phyloP scores from a whole-genome alignment of 306 rosid species.

The Dryas drummondii region DNA sequence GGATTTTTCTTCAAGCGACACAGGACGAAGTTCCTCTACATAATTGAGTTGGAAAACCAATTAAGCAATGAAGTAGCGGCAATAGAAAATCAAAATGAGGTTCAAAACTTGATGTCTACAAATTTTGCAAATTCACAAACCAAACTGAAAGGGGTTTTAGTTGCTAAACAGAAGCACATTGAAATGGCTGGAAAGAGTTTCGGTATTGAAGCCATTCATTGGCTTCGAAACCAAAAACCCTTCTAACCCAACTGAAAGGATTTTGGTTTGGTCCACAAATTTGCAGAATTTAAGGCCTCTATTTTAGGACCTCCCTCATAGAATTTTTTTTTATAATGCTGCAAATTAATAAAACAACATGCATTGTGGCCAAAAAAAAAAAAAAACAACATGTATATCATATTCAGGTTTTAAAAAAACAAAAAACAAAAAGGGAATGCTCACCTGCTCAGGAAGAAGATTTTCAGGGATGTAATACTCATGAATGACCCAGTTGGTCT shows the following conservation, averaged over 20 bases:
- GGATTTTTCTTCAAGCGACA: conserved; percentile 39
- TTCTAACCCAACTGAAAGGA: not conserved
- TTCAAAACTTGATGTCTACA: not conserved
- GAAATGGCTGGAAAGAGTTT: no score
- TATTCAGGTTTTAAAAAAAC: no score
- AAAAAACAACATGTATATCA: not conserved
- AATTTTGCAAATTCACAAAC: not conserved
- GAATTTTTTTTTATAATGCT: not conserved
- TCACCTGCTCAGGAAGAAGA: conserved; percentile 36
- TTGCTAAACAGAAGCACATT: not conserved
- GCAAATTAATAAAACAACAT: not conserved
- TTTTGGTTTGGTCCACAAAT: not conserved
- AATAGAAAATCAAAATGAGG: not conserved
- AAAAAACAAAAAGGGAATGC: not conserved
- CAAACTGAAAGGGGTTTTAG: not conserved
- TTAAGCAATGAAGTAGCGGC: no score
- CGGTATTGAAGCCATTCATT: not conserved
- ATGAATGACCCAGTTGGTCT: conserved; percentile 65
- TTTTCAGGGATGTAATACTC: conserved; percentile 45
- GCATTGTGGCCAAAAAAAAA: no score
- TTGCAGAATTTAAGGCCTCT: no score
- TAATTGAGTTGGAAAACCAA: conserved; percentile 13
- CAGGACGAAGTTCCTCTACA: conserved; percentile 51
- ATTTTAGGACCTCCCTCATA: no score
- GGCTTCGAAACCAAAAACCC: not conserved